Evolutionary conservation across 139 green algal species (phyloP).

Genomic region (Volvox reticuliferus): DNA sequence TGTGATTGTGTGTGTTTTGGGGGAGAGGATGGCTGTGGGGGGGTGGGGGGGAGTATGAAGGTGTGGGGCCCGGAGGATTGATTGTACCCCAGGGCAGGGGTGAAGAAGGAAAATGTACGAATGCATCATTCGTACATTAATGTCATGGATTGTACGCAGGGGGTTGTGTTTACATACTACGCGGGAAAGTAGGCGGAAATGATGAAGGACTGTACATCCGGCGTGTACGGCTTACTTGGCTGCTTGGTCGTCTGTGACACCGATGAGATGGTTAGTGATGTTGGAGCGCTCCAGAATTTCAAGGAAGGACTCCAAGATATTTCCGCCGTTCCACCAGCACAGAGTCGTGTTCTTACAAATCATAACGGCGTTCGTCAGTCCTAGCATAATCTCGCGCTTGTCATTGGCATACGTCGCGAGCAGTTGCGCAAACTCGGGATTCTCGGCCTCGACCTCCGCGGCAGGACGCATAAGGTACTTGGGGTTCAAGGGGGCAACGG

Average conservation of each 20-base stretch:
- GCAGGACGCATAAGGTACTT: constrained; percentile 44
- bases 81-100: no score
- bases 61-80: no score
- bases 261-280: constrained; percentile 59
- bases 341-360: constrained; percentile 70
- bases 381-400: constrained; percentile 63
- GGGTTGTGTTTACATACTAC: no score
- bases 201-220: no score
- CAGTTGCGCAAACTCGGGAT: constrained; percentile 50
- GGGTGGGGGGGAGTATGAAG: no score
- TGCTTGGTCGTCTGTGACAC: constrained; percentile 66
- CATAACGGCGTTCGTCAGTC: constrained; percentile 69
- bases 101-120: no score
- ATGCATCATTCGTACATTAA: no score
- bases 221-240: constrained; percentile 23
- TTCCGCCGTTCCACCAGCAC: constrained; percentile 62
- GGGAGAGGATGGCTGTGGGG: no score
- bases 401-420: constrained; percentile 45
- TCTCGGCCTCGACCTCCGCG: constrained; percentile 37
- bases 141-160: no score
- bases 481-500: neutral
- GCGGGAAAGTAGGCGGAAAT: no score
- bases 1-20: no score
- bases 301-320: constrained; percentile 69
- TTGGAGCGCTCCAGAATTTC: constrained; percentile 63